Base-by-base conservation (phyloP, 345 rosid genomes). In the Lepidium sativum region DNA sequence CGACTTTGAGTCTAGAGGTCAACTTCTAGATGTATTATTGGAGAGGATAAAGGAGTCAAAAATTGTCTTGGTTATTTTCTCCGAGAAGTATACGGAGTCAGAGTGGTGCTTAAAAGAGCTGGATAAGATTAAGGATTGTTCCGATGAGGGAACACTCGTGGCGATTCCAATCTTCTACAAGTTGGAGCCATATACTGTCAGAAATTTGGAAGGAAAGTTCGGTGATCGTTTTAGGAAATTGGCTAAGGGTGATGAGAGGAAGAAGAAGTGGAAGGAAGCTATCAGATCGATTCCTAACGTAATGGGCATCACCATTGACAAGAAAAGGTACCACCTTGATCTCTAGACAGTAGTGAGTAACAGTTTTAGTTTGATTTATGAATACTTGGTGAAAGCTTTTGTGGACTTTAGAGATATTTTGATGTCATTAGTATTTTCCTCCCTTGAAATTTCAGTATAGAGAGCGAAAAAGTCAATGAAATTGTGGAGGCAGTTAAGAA, bases 201-300 rank as follows among this genome's bases (percentile, higher is more conserved):
- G 9, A 41, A 20, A 9, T 7, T 10, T 41, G 15, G 32, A 4
- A 3, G 70, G 61, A 20, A 4, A 14, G 11, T 65, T 65, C 12
- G 70, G 70, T n/a, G 52, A 65, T 18, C 14, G 8, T 3, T 65
- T 54, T 3, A n/a, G 53, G 53, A n/a, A n/a, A 13, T 16, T 54
- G 35, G 51, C 43, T 4, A 54, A 54, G 6, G 43, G 25, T 32
- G 43, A 67, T 45, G 63, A 33, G 14, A 20, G 34, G n/a, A 50
- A 59, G 18, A 69, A 54, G 16, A 13, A 17, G n/a, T 73, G 72
- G 68, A 51, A 56, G 32, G 8, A 63, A 73, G 63, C 73, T 67
- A 15, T 41, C 8, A 6, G 20, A 2, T 18, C 27, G 39, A 63
- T 63, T 51, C 59, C 68, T 39, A 6, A 63, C 2, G 11, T 50